Evolutionary conservation across 2,329 filamentous ascomycete species (phyloP).

Genomic region (Stachybotrys echinatus): DNA sequence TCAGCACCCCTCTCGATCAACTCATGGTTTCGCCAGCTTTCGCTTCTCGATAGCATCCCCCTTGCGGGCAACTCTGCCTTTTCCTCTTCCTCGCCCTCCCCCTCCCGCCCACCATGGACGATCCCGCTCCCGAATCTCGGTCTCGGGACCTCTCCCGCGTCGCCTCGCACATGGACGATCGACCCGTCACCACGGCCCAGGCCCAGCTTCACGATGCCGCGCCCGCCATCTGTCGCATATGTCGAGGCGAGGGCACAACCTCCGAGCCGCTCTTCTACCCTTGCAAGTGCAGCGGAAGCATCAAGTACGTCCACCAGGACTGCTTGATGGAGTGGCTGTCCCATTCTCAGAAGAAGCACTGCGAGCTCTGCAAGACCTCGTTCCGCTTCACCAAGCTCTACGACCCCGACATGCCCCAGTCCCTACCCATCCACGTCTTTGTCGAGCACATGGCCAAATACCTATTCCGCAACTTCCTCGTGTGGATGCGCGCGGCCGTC

Average conservation of each 20-base stretch:
- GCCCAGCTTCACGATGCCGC: constrained; percentile 23
- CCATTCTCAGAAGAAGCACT: constrained; percentile 98
- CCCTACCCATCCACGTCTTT: constrained; percentile 77
- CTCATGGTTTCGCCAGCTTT: constrained; percentile 14
- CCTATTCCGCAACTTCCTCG: constrained; percentile 62
- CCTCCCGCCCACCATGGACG: constrained; percentile 15
- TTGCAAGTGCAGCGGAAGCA: constrained; percentile 98
- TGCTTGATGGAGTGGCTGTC: constrained; percentile 98
- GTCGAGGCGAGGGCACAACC: constrained; percentile 76
- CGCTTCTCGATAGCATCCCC: constrained; percentile 15
- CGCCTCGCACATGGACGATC: constrained; percentile 17
- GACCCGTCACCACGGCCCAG: constrained; percentile 9
- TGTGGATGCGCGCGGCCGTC: constrained; percentile 72
- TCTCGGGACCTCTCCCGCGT: constrained; percentile 16
- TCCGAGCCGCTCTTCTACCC: constrained; percentile 92
- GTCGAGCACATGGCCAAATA: constrained; percentile 72
- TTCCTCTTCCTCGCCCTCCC: constrained; percentile 3
- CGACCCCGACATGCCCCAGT: constrained; percentile 84
- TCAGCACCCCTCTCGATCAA: constrained; percentile 5
- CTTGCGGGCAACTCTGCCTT: constrained; percentile 15
- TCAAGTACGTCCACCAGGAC: constrained; percentile 96
- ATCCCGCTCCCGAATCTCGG: constrained; percentile 13
- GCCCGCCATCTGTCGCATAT: constrained; percentile 91
- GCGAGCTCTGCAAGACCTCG: constrained; percentile 97
- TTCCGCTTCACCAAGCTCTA: constrained; percentile 99